phyloP scores from a whole-genome alignment of 148 eudicot genomes.

The Chenopodium suecicum region DNA sequence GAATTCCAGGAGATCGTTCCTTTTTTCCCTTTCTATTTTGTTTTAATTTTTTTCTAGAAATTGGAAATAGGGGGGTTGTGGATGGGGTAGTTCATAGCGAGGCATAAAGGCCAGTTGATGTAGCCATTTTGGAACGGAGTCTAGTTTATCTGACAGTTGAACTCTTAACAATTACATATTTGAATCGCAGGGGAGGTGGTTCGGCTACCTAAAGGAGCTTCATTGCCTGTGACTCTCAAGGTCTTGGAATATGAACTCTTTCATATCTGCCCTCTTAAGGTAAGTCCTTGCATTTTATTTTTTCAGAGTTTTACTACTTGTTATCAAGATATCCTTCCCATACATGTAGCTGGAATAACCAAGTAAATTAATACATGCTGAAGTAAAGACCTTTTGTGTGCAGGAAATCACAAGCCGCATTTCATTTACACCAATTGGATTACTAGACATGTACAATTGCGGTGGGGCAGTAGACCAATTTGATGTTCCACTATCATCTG shows the following conservation, averaged over 20 bases:
- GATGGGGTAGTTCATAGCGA: background rate
- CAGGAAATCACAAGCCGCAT: conserved; percentile 61
- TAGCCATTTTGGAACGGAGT: background rate
- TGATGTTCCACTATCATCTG: conserved; percentile 37
- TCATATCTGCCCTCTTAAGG: conserved; percentile 85
- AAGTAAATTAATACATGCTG: background rate
- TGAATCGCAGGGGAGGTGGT: conserved; percentile 53
- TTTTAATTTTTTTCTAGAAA: background rate
- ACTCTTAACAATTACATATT: conserved; percentile 10
- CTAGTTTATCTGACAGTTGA: background rate
- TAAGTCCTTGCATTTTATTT: conserved; percentile 12
- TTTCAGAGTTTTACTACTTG: background rate
- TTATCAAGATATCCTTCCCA: background rate
- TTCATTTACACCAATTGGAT: conserved; percentile 82
- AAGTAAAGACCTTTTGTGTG: conserved; percentile 4
- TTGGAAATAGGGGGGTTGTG: background rate
- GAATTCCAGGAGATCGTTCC: background rate
- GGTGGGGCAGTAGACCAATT: conserved; percentile 70
- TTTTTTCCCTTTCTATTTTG: background rate
- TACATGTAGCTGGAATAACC: background rate
- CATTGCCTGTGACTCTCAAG: conserved; percentile 76
- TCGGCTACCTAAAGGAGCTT: conserved; percentile 59
- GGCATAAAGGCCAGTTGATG: background rate
- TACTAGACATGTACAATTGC: conserved; percentile 83
- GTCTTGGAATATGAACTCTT: conserved; percentile 86